Evolutionary conservation across 169 alveolate genomes (phyloP), one percentile per base, ranked within the genome.

Genomic region (Amoebophrya sp.): DNA sequence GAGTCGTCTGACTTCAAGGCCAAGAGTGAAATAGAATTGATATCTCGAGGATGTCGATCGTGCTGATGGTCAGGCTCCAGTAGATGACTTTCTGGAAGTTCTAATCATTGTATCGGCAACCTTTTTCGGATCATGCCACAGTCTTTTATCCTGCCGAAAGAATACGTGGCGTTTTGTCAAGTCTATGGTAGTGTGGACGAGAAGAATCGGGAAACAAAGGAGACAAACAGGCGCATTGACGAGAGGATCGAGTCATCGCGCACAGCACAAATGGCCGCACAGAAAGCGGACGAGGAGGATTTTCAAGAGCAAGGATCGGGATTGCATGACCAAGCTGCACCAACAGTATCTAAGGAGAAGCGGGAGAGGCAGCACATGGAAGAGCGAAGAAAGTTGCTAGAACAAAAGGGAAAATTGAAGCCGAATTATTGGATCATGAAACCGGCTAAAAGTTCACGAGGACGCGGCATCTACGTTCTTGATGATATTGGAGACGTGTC

Each of bases 361-460:
- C n/a, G 23, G 26, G 3, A 2, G 29, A 34, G 10, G 90, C 47
- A 83, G 1, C 54, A 83, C 3, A 40, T 12, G 41, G 41, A 1
- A 23, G 41, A 3, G 90, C 18, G 18, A 78, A 34, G n/a, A n/a
- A 33, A 38, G 33, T 29, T 6, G n/a, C 14, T 23, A 12, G 34
- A 38, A 6, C 40, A 12, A 38, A 0, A 18, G 10, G n/a, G 36
- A 76, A 33, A 18, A 39, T 76, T 40, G 40, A 33, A 2, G 0
- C 76, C 93, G 53, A 95, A 95, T 93, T 93, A 95, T 65, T 97
- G 98, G 97, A 95, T 96, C 65, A 93, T 95, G 94, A 97, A 96
- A 91, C 98, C 98, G 2, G 95, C 95, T 65, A 96, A 96, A 3
- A 94, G 94, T 89, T 96, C 98, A 10, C 94, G 96, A 93, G 98